These are phyloP conservation scores for Pseudofabraea citricarpa DNA, from an alignment of 2,329 filamentous ascomycete species.

Conservation along the genomic window DNA sequence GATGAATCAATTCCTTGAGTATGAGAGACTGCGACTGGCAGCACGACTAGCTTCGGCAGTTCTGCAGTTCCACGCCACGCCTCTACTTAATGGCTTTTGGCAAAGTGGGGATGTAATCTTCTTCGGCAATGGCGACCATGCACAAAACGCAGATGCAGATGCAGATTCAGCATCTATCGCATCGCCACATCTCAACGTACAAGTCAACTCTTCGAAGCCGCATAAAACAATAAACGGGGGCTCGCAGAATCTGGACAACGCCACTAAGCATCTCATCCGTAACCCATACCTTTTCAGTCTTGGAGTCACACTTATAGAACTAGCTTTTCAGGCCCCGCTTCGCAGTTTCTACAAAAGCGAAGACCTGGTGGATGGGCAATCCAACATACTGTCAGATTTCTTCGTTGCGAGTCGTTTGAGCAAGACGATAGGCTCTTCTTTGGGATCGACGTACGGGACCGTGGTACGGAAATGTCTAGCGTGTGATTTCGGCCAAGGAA, in stretches of 20 bases:
- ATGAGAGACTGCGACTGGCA: conserved; percentile 10
- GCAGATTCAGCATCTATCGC: background rate
- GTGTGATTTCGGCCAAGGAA: conserved; percentile 12
- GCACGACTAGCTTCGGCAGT: conserved; percentile 10
- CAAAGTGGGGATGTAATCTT: conserved; percentile 10
- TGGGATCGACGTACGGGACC: conserved; percentile 9
- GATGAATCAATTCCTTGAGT: conserved; percentile 6
- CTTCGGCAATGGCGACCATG: conserved; percentile 3
- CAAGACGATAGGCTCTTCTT: conserved; percentile 3
- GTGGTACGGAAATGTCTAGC: conserved; percentile 10
- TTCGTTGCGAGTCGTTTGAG: conserved; percentile 1
- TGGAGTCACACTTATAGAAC: conserved; percentile 9
- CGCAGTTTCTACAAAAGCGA: conserved; percentile 1
- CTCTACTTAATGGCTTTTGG: conserved; percentile 8
- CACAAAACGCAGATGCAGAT: no score
- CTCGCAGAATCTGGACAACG: background rate
- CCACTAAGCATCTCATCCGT: background rate
- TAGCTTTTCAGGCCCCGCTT: conserved; percentile 10
- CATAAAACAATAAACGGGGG: background rate
- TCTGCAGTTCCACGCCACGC: conserved; percentile 12
- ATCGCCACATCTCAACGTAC: conserved; percentile 7
- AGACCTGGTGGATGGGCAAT: conserved; percentile 2
- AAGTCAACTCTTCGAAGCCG: background rate
- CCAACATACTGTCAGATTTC: background rate
- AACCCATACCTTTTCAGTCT: conserved; percentile 13